Conservation (phyloP, 2,329 filamentous ascomycete species). For the Hypoxylon sp. region DNA sequence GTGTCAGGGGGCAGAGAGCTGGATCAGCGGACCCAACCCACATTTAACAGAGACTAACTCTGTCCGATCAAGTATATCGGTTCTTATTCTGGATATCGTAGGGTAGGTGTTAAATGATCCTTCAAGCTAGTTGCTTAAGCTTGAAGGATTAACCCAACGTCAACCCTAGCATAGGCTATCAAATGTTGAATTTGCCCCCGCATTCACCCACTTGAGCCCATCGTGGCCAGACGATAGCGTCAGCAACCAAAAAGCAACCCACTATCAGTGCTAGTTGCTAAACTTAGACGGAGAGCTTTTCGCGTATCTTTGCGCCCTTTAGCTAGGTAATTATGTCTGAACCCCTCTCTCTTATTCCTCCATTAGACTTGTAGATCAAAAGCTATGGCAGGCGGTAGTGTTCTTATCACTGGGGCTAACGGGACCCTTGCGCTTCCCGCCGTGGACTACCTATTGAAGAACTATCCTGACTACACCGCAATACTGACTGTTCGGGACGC, state of each 20-base stretch:
- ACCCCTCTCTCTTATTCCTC: not conserved
- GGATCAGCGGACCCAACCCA: not conserved
- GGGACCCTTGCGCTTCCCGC: conserved; percentile 53
- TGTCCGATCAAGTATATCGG: not conserved
- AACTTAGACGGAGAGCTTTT: not conserved
- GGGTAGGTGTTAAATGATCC: not conserved
- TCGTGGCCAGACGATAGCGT: not conserved
- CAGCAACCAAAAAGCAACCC: not conserved
- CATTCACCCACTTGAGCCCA: not conserved
- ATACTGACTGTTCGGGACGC: conserved; percentile 56
- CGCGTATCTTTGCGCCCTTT: not conserved
- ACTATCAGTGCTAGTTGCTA: not conserved
- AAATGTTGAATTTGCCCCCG: not conserved
- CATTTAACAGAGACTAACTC: conserved; percentile 2
- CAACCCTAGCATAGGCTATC: conserved; percentile 7
- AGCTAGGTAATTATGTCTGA: not conserved
- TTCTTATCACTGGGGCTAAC: conserved; percentile 57
- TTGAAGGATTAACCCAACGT: not conserved
- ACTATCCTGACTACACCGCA: conserved; percentile 45
- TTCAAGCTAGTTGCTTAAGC: not conserved
- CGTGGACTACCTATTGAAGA: conserved; percentile 44
- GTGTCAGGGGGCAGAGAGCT: not conserved
- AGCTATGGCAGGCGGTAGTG: conserved; percentile 30
- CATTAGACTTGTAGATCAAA: not conserved
- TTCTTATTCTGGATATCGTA: not conserved